Evolutionary conservation across 148 eudicot species (phyloP), one percentile per base, ranked within the genome.

Genomic region (Diospyros lotus): DNA sequence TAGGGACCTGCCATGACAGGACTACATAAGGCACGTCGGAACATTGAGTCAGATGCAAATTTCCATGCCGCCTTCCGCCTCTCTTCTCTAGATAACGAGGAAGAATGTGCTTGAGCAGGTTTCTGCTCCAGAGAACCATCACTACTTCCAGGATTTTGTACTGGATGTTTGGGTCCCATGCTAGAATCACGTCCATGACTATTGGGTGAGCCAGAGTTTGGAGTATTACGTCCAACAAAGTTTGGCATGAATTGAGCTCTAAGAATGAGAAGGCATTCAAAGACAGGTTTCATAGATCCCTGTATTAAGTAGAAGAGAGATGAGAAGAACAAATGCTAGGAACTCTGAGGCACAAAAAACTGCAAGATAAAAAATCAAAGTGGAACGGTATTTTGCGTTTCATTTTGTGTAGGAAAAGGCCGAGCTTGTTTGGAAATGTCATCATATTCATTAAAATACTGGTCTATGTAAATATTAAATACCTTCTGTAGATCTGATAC

Each of bases 281-380:
- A 56, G 3, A 93, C 91, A 40, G 81, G 88, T 80, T 80, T 95
- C 91, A 95, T 93, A 9, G 93, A 84, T 69, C 98, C 99, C 99
- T 95, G 85, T 69, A 83, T 58, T 71, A 76, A 73, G 28, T 69
- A 39, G 63, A 75, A 64, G 42, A 56, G 40, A 48, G 43, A 73
- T 14, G 52, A 45, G 38, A 17, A 45, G 64, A 64, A 54, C 53
- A 17, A 43, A 10, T 42, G 56, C 38, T 51, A 48, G 12, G 66
- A 60, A 48, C 18, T 38, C n/a, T 10, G 7, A 38, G 9, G 58
- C 61, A 38, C 43, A 28, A n/a, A 46, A 59, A 67, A 28, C 56
- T 1, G 18, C 17, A 41, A 64, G 1, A 17, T 64, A 64, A 13
- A 9, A 42, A 28, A 28, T 28, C 28, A 0, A 0, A 28, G 28